Conservation (phyloP, 768 basidiomycete genomes). For the Cytidiella melzeri region DNA sequence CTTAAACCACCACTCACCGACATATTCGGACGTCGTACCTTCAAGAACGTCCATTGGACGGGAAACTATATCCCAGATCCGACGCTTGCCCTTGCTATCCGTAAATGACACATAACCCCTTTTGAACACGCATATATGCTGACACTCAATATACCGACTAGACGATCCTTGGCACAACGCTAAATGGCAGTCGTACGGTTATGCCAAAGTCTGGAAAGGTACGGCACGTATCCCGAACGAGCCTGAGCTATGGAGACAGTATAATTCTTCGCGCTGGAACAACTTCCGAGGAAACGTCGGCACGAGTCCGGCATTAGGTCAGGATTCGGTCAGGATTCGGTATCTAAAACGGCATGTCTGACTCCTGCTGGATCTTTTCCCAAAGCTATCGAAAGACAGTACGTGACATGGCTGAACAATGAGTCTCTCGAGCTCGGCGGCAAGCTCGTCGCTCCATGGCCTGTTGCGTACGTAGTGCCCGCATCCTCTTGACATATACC, state of each 20-base stretch:
- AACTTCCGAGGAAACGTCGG: background rate
- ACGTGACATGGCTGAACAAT: slow-evolving; percentile 20
- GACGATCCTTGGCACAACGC: background rate
- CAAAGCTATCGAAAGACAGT: slow-evolving; percentile 14
- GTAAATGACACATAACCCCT: background rate
- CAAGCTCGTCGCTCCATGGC: slow-evolving; percentile 22
- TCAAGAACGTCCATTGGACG: slow-evolving; percentile 1
- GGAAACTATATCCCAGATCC: slow-evolving; percentile 2
- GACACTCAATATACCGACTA: too few species aligned
- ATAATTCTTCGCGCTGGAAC: background rate
- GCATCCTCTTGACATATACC: background rate
- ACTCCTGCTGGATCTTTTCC: too few species aligned
- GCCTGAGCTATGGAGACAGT: background rate
- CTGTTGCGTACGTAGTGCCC: slow-evolving; percentile 9
- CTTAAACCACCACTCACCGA: background rate
- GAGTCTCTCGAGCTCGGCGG: slow-evolving; percentile 16
- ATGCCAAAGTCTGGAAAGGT: slow-evolving; percentile 1
- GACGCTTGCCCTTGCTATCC: background rate
- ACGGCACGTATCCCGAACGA: background rate
- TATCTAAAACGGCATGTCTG: too few species aligned
- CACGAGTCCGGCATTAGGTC: background rate
- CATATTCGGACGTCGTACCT: background rate
- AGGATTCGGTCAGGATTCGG: too few species aligned
- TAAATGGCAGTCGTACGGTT: background rate
- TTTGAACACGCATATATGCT: too few species aligned